Conservation (phyloP, 352 stramenopile species). For the Achlya hypogyna region DNA sequence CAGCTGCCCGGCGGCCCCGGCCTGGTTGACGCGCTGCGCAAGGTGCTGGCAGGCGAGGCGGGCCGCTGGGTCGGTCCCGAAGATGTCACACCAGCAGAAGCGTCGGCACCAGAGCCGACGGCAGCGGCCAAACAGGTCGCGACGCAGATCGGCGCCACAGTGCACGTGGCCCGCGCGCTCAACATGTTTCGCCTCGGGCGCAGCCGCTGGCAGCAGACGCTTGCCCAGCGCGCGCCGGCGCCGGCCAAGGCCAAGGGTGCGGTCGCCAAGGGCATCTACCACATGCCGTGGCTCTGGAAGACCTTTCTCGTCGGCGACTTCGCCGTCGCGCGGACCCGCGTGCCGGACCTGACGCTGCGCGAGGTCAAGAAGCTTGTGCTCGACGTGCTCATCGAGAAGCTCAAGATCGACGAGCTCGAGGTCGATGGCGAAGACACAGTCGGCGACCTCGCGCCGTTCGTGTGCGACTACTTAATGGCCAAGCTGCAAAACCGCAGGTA, state of each 20-base stretch:
- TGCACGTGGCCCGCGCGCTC: constrained; percentile 36
- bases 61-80: constrained; percentile 5
- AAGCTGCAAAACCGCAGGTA: constrained; percentile 20
- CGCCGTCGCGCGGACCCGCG: not conserved
- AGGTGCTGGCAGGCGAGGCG: not conserved
- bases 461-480: constrained; percentile 51
- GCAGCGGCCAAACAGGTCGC: too few relatives aligned
- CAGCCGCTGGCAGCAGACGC: not conserved
- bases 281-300: constrained; percentile 18
- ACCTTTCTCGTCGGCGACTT: constrained; percentile 14
- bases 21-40: constrained; percentile 20
- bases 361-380: constrained; percentile 45
- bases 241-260: constrained; percentile 19
- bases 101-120: constrained; percentile 20
- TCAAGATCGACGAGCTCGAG: constrained; percentile 56
- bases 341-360: constrained; percentile 21
- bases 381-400: constrained; percentile 66
- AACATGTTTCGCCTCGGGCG: constrained; percentile 13
- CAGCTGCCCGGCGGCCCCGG: constrained; percentile 40
- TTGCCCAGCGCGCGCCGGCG: constrained; percentile 27
- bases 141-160: constrained; percentile 21
- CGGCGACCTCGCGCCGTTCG: constrained; percentile 47
- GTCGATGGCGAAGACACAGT: constrained; percentile 38
- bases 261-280: constrained; percentile 21
- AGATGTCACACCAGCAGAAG: constrained; percentile 19